phyloP scores from a whole-genome alignment of 495 filamentous ascomycete species.

The Clohesyomyces aquaticus region DNA sequence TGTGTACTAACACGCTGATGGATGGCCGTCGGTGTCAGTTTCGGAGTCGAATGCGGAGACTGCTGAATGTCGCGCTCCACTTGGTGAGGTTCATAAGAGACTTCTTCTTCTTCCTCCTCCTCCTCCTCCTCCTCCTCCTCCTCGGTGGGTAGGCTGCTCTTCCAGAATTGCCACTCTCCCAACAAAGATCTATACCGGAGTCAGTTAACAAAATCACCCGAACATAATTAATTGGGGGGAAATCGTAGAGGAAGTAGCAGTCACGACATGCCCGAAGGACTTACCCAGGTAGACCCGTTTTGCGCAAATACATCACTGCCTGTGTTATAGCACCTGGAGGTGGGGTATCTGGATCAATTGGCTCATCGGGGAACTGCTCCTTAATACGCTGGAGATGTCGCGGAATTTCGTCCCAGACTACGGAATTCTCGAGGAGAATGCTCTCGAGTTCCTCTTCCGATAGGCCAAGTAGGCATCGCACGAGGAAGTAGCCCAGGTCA shows the following conservation, averaged over 20 bases:
- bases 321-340: conserved; percentile 12
- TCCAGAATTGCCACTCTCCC: conserved; percentile 18
- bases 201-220: no score
- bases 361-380: background rate
- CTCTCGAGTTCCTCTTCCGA: background rate
- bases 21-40: no score
- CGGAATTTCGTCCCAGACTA: background rate
- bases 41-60: no score
- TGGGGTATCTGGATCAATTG: conserved; percentile 12
- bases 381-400: conserved; percentile 7
- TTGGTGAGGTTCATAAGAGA: no score
- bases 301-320: conserved; percentile 12
- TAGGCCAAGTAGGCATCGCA: background rate
- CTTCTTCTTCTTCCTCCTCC: background rate
- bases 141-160: background rate
- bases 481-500: background rate
- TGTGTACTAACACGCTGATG: no score
- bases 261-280: no score
- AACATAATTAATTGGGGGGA: no score
- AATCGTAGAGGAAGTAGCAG: no score
- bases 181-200: no score
- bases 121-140: background rate
- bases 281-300: conserved; percentile 10
- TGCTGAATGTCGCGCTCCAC: no score
- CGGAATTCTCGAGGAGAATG: background rate